Evolutionary conservation across 768 basidiomycete genomes (phyloP).

Genomic region (Imleria badia): DNA sequence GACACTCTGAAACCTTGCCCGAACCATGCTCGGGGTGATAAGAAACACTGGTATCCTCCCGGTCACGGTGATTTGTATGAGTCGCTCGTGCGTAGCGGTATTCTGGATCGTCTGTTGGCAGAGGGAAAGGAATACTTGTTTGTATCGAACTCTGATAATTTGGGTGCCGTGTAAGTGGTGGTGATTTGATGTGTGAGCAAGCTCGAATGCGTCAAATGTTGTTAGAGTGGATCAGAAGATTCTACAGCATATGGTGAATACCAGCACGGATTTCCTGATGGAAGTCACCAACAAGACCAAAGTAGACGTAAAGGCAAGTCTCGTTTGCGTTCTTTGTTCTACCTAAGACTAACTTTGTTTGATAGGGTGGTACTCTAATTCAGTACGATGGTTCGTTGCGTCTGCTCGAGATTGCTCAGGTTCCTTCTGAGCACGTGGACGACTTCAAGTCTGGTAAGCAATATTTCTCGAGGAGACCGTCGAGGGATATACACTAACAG

Average conservation of each 20-base stretch:
- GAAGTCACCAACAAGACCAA: constrained; percentile 98
- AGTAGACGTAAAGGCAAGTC: constrained; percentile 60
- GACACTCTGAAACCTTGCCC: constrained; percentile 87
- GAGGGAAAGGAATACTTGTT: constrained; percentile 98
- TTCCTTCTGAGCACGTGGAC: constrained; percentile 8
- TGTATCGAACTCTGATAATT: constrained; percentile 95
- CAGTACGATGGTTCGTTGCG: constrained; percentile 60
- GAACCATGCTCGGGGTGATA: constrained; percentile 74
- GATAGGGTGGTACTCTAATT: constrained; percentile 80
- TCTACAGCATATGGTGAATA: constrained; percentile 82
- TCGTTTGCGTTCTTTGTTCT: not conserved
- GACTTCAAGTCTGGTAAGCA: constrained; percentile 36
- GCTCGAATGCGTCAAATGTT: constrained; percentile 2
- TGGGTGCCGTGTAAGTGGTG: constrained; percentile 80
- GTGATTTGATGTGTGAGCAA: not conserved
- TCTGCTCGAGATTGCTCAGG: constrained; percentile 12
- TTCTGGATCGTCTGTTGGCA: constrained; percentile 83
- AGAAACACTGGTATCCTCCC: constrained; percentile 94
- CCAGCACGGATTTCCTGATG: constrained; percentile 85
- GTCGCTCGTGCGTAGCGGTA: constrained; percentile 85
- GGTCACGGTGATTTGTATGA: constrained; percentile 98
- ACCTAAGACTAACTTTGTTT: not conserved
- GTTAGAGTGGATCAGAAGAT: constrained; percentile 78
- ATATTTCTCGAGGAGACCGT: not conserved
- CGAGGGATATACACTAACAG: constrained; percentile 1